Evolutionary conservation across 768 basidiomycete species (phyloP), one percentile per base, ranked within the genome.

Genomic region (Hygrophorus russula): DNA sequence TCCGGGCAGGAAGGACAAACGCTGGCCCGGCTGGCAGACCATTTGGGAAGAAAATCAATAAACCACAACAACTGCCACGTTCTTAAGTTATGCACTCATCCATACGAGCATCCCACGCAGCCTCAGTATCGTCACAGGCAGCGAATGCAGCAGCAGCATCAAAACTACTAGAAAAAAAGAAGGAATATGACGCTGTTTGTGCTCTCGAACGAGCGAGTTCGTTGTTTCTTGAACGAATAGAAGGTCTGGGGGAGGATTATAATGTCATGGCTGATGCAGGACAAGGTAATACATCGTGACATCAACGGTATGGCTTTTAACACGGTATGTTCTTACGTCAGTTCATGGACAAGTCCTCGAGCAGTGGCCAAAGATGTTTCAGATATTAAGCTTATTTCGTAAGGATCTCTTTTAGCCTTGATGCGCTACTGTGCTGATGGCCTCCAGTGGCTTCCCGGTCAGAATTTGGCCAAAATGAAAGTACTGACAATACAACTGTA

Each of bases 351-450:
- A 85, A 55, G 82, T 87, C 3, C 70, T 85, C 18, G 76, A 76
- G 45, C 82, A 86, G 48, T 87, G 83, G 84, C 80, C 82, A 8
- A 76, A 74, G 56, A 88, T 88, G 85, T 87, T 88, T 53, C 72
- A 77, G 50, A 84, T 84, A 41, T 63, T 88, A 39, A 73, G 63
- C 45, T 64, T 78, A 46, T 87, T 85, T 56, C 53, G 85, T 87
- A 52, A 53, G 80, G 67, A 7, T 45, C 20, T 35, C 28, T 29
- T 8, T 35, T 6, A 27, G 34, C 41, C 9, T 19, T 40, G 1
- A 20, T 46, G 12, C 13, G 11, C 5, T 30, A 28, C 20, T 12
- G 34, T 34, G 12, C 31, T 20, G 20, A 36, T 19, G 14, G 7
- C 24, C 44, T 33, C 10, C 15, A 83, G 81, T 82, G 42, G 66